Percentiles rank a stretch among this genome's conserved stretches.
phyloP scores from a whole-genome alignment of 1,139 yeast species.

The Pichia sp. region DNA sequence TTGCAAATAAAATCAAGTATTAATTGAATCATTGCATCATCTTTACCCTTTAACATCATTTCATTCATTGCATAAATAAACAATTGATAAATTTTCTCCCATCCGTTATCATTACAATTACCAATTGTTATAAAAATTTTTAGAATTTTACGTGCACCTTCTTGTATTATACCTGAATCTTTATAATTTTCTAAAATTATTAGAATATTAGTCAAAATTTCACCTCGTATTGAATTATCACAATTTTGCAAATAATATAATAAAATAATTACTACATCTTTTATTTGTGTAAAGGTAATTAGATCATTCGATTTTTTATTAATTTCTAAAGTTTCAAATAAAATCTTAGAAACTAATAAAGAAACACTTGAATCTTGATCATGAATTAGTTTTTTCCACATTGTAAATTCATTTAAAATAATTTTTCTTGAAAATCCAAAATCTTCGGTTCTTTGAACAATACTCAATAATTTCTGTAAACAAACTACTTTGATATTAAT shows the following conservation, averaged over 20 bases:
- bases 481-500: conserved; percentile 1
- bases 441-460: background rate
- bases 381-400: conserved; percentile 9
- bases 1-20: conserved; percentile 7
- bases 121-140: conserved; percentile 9
- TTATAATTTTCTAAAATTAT: conserved; percentile 4
- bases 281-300: conserved; percentile 1
- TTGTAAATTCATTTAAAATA: conserved; percentile 1
- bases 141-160: conserved; percentile 6
- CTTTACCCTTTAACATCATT: background rate
- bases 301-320: background rate
- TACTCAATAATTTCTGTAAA: background rate
- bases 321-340: background rate
- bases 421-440: background rate
- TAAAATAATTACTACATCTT: conserved; percentile 6
- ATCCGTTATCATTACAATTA: conserved; percentile 4
- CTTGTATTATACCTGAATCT: conserved; percentile 7
- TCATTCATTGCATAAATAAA: conserved; percentile 1
- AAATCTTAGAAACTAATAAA: background rate
- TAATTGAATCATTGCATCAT: background rate
- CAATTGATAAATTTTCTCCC: conserved; percentile 3
- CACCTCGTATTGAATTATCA: background rate
- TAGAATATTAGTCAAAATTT: conserved; percentile 1
- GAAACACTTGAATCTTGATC: conserved; percentile 4
- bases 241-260: conserved; percentile 8